A percentile compares a stretch with the other conserved stretches of the same genome.
Conservation (phyloP, 495 filamentous ascomycete genomes). For the Annulohypoxylon nitens region DNA sequence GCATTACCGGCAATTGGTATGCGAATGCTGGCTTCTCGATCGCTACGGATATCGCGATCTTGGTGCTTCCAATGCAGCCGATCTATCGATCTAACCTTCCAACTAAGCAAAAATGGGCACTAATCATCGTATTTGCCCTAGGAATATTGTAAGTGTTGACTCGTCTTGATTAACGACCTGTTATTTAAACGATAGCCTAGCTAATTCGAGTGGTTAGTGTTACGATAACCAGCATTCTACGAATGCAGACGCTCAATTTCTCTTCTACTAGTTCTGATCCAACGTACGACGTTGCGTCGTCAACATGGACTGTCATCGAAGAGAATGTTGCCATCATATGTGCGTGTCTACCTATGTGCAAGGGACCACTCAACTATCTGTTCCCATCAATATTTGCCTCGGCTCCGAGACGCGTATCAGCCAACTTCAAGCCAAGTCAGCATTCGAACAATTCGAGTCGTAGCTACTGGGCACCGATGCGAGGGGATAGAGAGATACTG, state of each 20-base stretch:
- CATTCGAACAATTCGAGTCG: conserved; percentile 30
- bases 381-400: conserved; percentile 41
- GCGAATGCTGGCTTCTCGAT: conserved; percentile 69
- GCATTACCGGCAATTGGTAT: conserved; percentile 57
- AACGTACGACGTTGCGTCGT: conserved; percentile 53
- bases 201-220: conserved; percentile 42
- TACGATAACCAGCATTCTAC: conserved; percentile 48
- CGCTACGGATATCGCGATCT: conserved; percentile 64
- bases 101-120: conserved; percentile 62
- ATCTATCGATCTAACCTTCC: conserved; percentile 65
- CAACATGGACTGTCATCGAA: conserved; percentile 64
- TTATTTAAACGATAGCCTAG: not conserved
- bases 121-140: conserved; percentile 68
- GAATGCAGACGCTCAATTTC: conserved; percentile 49
- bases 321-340: conserved; percentile 62
- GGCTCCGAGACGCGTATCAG: conserved; percentile 20
- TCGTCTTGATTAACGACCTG: not conserved
- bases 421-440: conserved; percentile 26
- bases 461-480: conserved; percentile 33
- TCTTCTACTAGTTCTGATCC: conserved; percentile 47
- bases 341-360: conserved; percentile 60
- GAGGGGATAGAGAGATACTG: conserved; percentile 40
- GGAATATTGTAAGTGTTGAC: conserved; percentile 60
- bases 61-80: conserved; percentile 68
- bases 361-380: conserved; percentile 41